Evolutionary conservation across 192 early-diverging fungal species (phyloP).

Genomic region (Podila minutissima): DNA sequence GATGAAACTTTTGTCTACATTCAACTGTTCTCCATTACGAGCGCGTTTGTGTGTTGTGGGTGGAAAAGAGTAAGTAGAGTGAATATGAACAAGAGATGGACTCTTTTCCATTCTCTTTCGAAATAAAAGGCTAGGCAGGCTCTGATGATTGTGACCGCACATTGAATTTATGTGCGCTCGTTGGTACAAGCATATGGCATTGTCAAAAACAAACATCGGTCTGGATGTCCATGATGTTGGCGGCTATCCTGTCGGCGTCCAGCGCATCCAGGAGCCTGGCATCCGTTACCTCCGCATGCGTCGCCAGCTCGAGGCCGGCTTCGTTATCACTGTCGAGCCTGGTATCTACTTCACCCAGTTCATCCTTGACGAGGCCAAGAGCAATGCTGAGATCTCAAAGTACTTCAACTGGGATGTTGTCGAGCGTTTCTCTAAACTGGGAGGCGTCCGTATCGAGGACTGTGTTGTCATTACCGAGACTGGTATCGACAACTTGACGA

Average conservation of each 20-base stretch:
- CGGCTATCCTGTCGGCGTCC: slow-evolving; percentile 84
- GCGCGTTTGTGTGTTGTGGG: no score
- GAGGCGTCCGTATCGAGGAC: slow-evolving; percentile 95
- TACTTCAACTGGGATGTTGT: slow-evolving; percentile 79
- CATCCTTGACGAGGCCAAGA: slow-evolving; percentile 70
- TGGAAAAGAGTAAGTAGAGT: no score
- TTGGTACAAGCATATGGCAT: no score
- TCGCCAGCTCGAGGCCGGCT: slow-evolving; percentile 75
- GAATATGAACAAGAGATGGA: no score
- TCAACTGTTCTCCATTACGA: no score
- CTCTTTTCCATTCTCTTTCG: no score
- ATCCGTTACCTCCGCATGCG: slow-evolving; percentile 75
- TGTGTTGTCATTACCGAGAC: slow-evolving; percentile 84
- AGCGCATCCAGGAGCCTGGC: slow-evolving; percentile 75
- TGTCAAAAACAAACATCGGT: no score
- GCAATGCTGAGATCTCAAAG: slow-evolving; percentile 62
- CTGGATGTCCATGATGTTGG: slow-evolving; percentile 94
- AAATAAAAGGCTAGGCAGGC: no score
- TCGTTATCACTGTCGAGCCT: slow-evolving; percentile 95
- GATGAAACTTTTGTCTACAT: no score
- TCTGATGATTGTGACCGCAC: no score
- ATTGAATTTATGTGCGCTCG: no score
- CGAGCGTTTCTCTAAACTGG: slow-evolving; percentile 74
- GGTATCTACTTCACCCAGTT: slow-evolving; percentile 92
- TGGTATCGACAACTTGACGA: slow-evolving; percentile 17